phyloP scores from a whole-genome alignment of 1,284 basidiomycete genomes.

The Cryptococcus floricola region DNA sequence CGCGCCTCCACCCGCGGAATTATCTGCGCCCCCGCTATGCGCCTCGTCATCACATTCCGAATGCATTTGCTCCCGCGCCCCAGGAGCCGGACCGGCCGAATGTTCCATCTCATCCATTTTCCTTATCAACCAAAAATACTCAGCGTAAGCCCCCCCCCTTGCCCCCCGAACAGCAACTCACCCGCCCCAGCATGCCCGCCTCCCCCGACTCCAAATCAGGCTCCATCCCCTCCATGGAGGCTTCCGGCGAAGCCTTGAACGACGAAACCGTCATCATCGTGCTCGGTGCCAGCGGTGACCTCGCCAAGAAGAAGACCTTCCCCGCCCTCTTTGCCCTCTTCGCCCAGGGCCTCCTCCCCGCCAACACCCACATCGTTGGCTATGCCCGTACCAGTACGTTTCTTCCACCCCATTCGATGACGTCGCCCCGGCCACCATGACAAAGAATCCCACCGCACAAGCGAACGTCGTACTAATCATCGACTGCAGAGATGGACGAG shows the following conservation, averaged over 20 bases:
- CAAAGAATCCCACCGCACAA: too few species aligned
- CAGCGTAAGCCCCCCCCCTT: background rate
- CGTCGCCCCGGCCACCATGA: background rate
- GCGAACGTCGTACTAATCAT: background rate
- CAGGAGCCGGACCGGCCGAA: background rate
- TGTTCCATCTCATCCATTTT: background rate
- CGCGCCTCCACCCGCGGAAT: background rate
- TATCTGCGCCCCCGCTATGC: too few species aligned
- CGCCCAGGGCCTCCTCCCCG: slow-evolving; percentile 72
- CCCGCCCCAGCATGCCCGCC: slow-evolving; percentile 8
- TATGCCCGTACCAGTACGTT: slow-evolving; percentile 76
- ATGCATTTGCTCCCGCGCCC: background rate
- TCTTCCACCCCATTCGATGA: background rate
- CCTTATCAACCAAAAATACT: background rate
- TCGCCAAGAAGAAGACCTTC: slow-evolving; percentile 99
- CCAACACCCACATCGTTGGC: slow-evolving; percentile 80
- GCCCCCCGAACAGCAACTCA: background rate
- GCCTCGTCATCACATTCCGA: background rate
- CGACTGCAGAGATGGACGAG: slow-evolving; percentile 67
- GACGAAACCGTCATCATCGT: slow-evolving; percentile 88
- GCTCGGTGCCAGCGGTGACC: slow-evolving; percentile 92
- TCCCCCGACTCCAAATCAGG: slow-evolving; percentile 25
- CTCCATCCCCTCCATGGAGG: slow-evolving; percentile 78
- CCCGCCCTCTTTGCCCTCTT: slow-evolving; percentile 88
- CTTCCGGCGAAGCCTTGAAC: slow-evolving; percentile 64